Conservation (phyloP, 2,329 filamentous ascomycete species). For the Rutstroemia sp. region DNA sequence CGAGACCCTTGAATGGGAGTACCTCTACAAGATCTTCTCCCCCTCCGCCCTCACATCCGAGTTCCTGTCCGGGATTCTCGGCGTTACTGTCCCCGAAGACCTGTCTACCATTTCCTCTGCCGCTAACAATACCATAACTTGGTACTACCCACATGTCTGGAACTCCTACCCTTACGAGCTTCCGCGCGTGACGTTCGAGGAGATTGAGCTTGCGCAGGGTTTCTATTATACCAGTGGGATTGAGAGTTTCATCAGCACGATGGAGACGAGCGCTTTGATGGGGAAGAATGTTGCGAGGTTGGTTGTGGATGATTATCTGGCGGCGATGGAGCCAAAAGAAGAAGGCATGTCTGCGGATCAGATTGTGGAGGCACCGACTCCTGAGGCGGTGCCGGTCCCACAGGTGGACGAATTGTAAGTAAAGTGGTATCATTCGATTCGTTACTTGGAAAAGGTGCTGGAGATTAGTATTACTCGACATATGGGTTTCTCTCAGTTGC, state of each 20-base stretch:
- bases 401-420: too few relatives aligned
- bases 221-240: constrained; percentile 71
- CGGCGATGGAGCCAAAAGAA: too few relatives aligned
- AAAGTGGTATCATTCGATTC: too few relatives aligned
- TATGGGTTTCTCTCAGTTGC: too few relatives aligned
- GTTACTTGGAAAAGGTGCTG: too few relatives aligned
- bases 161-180: constrained; percentile 77
- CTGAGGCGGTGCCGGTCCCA: too few relatives aligned
- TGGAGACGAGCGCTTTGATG: constrained; percentile 93
- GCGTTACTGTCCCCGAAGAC: constrained; percentile 26
- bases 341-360: background rate
- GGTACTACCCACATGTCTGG: constrained; percentile 74
- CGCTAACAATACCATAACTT: constrained; percentile 55
- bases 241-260: constrained; percentile 91
- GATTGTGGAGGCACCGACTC: background rate
- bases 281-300: constrained; percentile 76
- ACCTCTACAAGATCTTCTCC: constrained; percentile 60
- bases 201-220: constrained; percentile 58
- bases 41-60: constrained; percentile 43
- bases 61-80: constrained; percentile 48
- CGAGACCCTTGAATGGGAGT: constrained; percentile 43
- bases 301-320: constrained; percentile 53
- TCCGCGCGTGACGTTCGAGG: constrained; percentile 84
- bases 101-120: constrained; percentile 17
- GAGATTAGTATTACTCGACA: too few relatives aligned